phyloP scores from a whole-genome alignment of 2,329 filamentous ascomycete genomes.

The Colletotrichum navitas region DNA sequence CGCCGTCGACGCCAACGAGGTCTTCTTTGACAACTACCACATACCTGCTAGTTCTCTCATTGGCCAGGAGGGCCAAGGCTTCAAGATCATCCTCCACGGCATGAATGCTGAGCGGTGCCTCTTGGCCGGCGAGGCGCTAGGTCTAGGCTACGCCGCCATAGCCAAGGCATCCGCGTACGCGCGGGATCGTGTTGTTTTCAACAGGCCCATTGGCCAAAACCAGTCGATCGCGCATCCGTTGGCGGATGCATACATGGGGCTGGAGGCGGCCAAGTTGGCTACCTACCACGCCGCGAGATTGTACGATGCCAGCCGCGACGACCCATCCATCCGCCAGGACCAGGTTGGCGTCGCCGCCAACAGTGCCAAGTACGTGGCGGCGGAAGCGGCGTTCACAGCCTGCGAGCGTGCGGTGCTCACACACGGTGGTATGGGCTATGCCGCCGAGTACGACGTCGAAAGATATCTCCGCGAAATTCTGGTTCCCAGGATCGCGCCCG shows the following conservation, averaged over 20 bases:
- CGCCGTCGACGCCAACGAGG: conserved; percentile 86
- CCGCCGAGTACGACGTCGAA: conserved; percentile 74
- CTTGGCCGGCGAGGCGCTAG: conserved; percentile 82
- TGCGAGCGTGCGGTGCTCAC: conserved; percentile 72
- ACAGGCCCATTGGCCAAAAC: conserved; percentile 74
- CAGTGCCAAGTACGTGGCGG: conserved; percentile 78
- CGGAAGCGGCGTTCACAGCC: conserved; percentile 72
- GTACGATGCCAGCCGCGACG: conserved; percentile 68
- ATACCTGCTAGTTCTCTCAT: conserved; percentile 75
- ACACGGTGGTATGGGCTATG: conserved; percentile 75
- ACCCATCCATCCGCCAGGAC: conserved; percentile 64
- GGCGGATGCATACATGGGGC: conserved; percentile 73
- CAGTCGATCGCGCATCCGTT: conserved; percentile 75
- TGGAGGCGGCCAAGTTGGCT: conserved; percentile 74
- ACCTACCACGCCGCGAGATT: conserved; percentile 75
- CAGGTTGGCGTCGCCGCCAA: conserved; percentile 75
- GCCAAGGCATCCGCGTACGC: conserved; percentile 75
- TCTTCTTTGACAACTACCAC: conserved; percentile 85
- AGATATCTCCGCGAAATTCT: conserved; percentile 74
- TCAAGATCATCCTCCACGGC: conserved; percentile 82
- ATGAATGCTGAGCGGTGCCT: conserved; percentile 86
- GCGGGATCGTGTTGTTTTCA: conserved; percentile 73
- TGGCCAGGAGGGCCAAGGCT: conserved; percentile 80
- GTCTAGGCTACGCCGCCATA: conserved; percentile 80
- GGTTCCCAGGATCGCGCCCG: conserved; percentile 73